phyloP scores from a whole-genome alignment of 306 rosid species.

The Macrotyloma uniflorum region DNA sequence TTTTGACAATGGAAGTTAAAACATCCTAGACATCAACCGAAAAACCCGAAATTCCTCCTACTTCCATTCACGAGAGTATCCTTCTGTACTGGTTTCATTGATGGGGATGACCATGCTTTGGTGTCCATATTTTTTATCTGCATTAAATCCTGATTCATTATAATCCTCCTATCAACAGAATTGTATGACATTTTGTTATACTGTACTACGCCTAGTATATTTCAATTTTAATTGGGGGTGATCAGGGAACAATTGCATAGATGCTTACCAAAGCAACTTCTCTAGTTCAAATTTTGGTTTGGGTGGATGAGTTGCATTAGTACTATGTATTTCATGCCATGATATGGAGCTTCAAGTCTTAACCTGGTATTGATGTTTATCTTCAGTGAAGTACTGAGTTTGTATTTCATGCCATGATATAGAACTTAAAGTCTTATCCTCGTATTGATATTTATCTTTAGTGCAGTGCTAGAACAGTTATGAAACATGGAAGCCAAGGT shows the following conservation, averaged over 20 bases:
- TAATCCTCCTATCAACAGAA: conserved; percentile 26
- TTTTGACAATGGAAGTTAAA: conserved; percentile 22
- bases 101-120: conserved; percentile 36
- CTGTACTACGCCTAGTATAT: conserved; percentile 39
- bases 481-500: background rate
- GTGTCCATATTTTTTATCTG: conserved; percentile 31
- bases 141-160: conserved; percentile 38
- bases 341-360: conserved; percentile 11
- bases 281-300: background rate
- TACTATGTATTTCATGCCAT: conserved; percentile 27
- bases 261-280: conserved; percentile 25
- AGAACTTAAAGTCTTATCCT: background rate
- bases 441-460: background rate
- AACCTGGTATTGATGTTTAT: background rate
- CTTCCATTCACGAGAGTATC: background rate
- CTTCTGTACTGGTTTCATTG: conserved; percentile 22
- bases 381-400: background rate
- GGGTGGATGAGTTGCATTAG: background rate
- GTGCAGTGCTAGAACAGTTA: background rate
- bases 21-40: conserved; percentile 13
- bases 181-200: conserved; percentile 32
- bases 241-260: conserved; percentile 42
- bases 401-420: conserved; percentile 26
- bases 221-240: conserved; percentile 24
- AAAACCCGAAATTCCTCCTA: conserved; percentile 8